Evolutionary conservation across 176 grass and related monocot genomes (phyloP).

Genomic region (Avena insularis): DNA sequence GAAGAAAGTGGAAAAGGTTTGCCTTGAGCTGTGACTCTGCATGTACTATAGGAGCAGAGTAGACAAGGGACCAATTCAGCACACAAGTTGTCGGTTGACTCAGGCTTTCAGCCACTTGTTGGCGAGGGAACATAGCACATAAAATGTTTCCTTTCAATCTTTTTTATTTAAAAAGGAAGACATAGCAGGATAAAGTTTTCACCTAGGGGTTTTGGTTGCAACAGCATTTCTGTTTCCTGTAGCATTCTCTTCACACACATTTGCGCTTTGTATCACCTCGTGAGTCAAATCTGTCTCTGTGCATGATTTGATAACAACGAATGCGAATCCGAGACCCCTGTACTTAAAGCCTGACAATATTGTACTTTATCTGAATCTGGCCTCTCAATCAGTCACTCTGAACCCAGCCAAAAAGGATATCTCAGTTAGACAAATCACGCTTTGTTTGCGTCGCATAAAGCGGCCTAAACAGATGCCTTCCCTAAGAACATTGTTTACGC

Average conservation of each 20-base stretch:
- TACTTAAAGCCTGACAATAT: not conserved
- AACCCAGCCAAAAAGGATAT: constrained; percentile 41
- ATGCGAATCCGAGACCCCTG: constrained; percentile 16
- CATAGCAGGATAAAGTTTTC: not conserved
- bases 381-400: constrained; percentile 47
- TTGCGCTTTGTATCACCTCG: not conserved
- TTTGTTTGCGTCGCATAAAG: constrained; percentile 44
- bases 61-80: constrained; percentile 20
- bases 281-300: constrained; percentile 32
- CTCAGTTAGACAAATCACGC: constrained; percentile 48
- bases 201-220: not conserved
- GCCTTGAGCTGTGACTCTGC: constrained; percentile 20
- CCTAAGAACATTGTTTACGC: constrained; percentile 27
- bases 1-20: not conserved
- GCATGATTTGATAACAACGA: constrained; percentile 45
- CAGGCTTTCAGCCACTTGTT: constrained; percentile 34
- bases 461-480: constrained; percentile 38
- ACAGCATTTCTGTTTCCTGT: constrained; percentile 7
- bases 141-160: not conserved
- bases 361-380: constrained; percentile 59
- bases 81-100: constrained; percentile 29
- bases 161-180: not conserved
- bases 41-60: not conserved
- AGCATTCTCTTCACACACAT: not conserved
- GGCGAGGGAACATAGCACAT: not conserved